phyloP scores from a whole-genome alignment of 257 asterid species.

The Nicotiana sylvestris region DNA sequence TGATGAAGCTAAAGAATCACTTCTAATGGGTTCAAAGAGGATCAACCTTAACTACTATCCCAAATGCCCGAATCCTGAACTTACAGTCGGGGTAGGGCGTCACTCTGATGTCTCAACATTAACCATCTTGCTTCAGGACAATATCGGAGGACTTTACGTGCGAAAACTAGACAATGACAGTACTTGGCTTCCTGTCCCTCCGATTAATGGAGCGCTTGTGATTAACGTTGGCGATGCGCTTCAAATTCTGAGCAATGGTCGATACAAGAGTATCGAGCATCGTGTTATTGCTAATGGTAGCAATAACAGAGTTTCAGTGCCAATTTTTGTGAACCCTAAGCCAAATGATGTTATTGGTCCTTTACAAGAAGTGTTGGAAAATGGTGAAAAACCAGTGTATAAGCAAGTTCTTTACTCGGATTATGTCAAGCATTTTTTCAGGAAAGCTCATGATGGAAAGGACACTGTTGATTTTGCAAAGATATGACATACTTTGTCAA shows the following conservation, averaged over 20 bases:
- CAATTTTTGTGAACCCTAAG: conserved; percentile 41
- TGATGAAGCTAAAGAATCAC: conserved; percentile 32
- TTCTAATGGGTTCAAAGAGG: conserved; percentile 37
- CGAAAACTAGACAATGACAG: conserved; percentile 19
- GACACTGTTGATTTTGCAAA: conserved; percentile 39
- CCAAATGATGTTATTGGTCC: conserved; percentile 40
- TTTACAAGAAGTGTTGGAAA: conserved; percentile 34
- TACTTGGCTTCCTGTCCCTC: conserved; percentile 42
- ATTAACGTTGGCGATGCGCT: conserved; percentile 46
- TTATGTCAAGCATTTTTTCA: conserved; percentile 46
- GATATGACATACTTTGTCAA: conserved; percentile 20
- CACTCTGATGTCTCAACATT: conserved; percentile 53
- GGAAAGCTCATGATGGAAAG: conserved; percentile 56
- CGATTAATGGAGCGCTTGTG: conserved; percentile 41
- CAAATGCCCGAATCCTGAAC: conserved; percentile 47
- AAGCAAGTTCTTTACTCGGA: conserved; percentile 36
- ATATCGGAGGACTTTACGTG: conserved; percentile 54
- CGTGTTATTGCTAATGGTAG: conserved; percentile 33
- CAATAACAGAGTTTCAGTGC: conserved; percentile 43
- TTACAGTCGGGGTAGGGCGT: conserved; percentile 43
- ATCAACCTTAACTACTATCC: conserved; percentile 43
- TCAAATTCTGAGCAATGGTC: conserved; percentile 49
- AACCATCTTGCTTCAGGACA: conserved; percentile 56
- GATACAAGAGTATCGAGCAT: conserved; percentile 55
- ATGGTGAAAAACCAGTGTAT: conserved; percentile 38